Percentiles rank a stretch among this genome's conserved stretches.
Evolutionary conservation across 768 basidiomycete genomes (phyloP).

Genomic region (Termitomyces eurrhizus): DNA sequence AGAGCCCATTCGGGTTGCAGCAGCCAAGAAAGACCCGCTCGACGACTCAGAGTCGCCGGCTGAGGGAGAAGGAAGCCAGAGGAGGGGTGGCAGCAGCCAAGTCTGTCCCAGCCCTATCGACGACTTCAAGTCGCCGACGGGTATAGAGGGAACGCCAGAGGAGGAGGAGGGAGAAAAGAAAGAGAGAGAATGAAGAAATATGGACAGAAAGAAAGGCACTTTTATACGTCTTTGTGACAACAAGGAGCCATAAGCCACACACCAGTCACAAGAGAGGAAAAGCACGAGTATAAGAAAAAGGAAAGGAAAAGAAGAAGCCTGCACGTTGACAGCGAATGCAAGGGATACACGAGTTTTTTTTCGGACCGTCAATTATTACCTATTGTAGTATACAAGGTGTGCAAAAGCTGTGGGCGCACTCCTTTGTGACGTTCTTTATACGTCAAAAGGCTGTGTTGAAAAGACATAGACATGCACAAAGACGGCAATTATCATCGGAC

Average conservation of each 20-base stretch:
- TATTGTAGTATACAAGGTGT: conserved; percentile 2
- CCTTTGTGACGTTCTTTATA: neutral
- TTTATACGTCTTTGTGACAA: neutral
- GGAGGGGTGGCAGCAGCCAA: too few relatives aligned
- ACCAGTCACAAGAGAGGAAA: neutral
- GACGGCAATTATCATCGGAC: neutral
- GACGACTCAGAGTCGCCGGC: too few relatives aligned
- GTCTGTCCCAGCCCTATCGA: too few relatives aligned
- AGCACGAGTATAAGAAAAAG: neutral
- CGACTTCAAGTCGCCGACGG: neutral
- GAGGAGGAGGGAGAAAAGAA: neutral
- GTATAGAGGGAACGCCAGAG: neutral
- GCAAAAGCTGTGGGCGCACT: neutral
- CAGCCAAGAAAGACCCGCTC: too few relatives aligned
- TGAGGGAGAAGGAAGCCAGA: too few relatives aligned
- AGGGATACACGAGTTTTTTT: neutral
- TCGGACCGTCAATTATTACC: neutral
- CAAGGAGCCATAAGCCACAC: neutral
- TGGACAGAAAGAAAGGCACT: neutral
- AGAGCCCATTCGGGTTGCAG: too few relatives aligned
- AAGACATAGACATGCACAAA: neutral
- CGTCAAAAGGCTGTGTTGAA: neutral
- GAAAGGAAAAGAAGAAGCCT: neutral
- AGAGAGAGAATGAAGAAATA: neutral
- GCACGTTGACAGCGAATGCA: neutral